A percentile compares a stretch with the other conserved stretches of the same genome.
These are phyloP conservation scores for Centrapalus pauciflorus DNA, from an alignment of 129 eudicot genomes.

Conservation along the genomic window DNA sequence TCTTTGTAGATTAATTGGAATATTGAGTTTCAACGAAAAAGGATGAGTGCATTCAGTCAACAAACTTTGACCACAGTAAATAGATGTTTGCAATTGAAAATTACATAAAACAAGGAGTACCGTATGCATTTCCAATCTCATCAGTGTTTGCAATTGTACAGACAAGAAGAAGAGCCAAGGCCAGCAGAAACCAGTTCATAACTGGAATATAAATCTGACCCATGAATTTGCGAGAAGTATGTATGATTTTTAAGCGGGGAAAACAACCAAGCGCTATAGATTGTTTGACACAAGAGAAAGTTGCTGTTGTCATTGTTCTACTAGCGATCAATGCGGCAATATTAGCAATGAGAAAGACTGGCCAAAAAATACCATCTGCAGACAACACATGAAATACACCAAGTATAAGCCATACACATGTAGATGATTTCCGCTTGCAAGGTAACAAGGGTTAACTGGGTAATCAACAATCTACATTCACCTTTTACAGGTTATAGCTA, in stretches of 20 bases:
- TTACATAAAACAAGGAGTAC: conserved; percentile 30
- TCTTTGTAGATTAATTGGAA: neutral
- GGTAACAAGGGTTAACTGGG: too few species aligned
- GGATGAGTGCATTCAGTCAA: conserved; percentile 8
- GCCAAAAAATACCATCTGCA: conserved; percentile 91
- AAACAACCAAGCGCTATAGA: conserved; percentile 95
- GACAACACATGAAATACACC: conserved; percentile 8
- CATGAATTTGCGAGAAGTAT: conserved; percentile 92
- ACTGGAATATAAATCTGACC: conserved; percentile 96
- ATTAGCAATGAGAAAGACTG: conserved; percentile 75
- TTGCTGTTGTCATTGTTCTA: conserved; percentile 89
- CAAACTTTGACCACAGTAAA: neutral
- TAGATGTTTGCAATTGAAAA: neutral
- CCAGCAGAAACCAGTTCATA: conserved; percentile 88
- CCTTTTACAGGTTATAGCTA: too few species aligned
- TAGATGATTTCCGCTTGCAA: conserved; percentile 9
- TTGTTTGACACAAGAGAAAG: conserved; percentile 90
- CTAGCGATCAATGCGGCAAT: conserved; percentile 91
- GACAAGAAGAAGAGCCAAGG: conserved; percentile 61
- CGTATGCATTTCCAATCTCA: conserved; percentile 96
- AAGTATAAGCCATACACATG: conserved; percentile 9
- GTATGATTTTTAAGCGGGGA: conserved; percentile 90
- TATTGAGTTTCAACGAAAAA: neutral
- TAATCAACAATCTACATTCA: too few species aligned
- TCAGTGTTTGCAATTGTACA: conserved; percentile 67